A percentile compares a stretch with the other conserved stretches of the same genome.
These are phyloP conservation scores for Saururus chinensis DNA, from an alignment of 164 flowering plant genomes.

Conservation along the genomic window DNA sequence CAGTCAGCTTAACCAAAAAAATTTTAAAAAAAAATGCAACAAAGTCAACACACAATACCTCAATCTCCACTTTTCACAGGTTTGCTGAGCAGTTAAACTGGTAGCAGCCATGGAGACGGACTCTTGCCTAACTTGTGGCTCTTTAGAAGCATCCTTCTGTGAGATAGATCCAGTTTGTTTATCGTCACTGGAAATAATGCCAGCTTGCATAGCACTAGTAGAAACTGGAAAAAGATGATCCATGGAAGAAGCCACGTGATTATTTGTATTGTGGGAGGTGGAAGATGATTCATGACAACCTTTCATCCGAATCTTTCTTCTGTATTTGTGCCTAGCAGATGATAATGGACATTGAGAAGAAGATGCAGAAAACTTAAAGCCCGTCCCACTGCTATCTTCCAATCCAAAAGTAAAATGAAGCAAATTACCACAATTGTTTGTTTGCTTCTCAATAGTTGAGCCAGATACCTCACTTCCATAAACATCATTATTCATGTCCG, in stretches of 20 bases:
- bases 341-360: constrained; percentile 30
- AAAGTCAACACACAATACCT: constrained; percentile 25
- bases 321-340: constrained; percentile 25
- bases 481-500: constrained; percentile 24
- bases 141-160: constrained; percentile 15
- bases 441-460: constrained; percentile 27
- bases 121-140: constrained; percentile 14
- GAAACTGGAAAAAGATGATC: constrained; percentile 27
- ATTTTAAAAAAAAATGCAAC: neutral
- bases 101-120: constrained; percentile 15
- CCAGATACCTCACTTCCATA: constrained; percentile 22
- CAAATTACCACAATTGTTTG: constrained; percentile 21
- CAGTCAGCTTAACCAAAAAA: neutral
- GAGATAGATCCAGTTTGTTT: constrained; percentile 11
- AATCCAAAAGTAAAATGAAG: constrained; percentile 29
- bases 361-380: constrained; percentile 65
- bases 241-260: constrained; percentile 28
- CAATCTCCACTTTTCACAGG: constrained; percentile 70
- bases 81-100: constrained; percentile 33
- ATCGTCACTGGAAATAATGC: neutral
- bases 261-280: constrained; percentile 15
- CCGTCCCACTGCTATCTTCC: constrained; percentile 25
- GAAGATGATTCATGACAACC: constrained; percentile 30
- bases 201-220: constrained; percentile 1
- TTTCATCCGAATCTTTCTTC: constrained; percentile 47